These are phyloP conservation scores for Neopestalotiopsis sp. DNA, from an alignment of 2,329 filamentous ascomycete species.

Conservation along the genomic window DNA sequence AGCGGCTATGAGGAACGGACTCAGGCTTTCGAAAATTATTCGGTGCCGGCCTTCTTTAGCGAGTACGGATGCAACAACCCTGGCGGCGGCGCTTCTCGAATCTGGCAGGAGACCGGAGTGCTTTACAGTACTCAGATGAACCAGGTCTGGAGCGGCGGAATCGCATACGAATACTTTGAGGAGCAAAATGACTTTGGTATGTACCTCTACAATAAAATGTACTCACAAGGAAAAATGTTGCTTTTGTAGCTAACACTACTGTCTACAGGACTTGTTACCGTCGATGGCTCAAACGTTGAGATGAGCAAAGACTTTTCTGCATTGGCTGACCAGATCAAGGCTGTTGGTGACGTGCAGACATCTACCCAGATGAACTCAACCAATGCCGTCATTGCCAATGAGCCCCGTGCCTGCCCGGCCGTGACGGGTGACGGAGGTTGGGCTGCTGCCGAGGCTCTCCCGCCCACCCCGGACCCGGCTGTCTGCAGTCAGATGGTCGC, in stretches of 20 bases:
- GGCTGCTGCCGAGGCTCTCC: slow-evolving; percentile 63
- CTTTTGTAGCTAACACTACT: background rate
- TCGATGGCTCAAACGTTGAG: slow-evolving; percentile 47
- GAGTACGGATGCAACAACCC: slow-evolving; percentile 76
- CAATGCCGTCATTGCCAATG: slow-evolving; percentile 66
- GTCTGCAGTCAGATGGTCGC: slow-evolving; percentile 73
- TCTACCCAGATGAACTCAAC: slow-evolving; percentile 55
- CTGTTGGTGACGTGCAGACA: slow-evolving; percentile 55
- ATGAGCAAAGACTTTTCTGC: slow-evolving; percentile 66
- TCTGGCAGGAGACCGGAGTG: slow-evolving; percentile 69
- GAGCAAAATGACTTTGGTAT: slow-evolving; percentile 70
- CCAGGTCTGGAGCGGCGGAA: slow-evolving; percentile 73
- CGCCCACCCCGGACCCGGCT: slow-evolving; percentile 69
- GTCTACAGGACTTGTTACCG: slow-evolving; percentile 47
- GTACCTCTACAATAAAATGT: background rate
- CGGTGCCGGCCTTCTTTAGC: slow-evolving; percentile 77
- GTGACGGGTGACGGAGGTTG: slow-evolving; percentile 53
- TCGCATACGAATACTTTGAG: slow-evolving; percentile 83
- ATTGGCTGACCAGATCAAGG: slow-evolving; percentile 61
- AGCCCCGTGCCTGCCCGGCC: slow-evolving; percentile 63
- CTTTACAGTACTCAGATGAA: slow-evolving; percentile 72
- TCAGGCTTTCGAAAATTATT: slow-evolving; percentile 70
- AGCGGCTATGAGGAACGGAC: slow-evolving; percentile 73
- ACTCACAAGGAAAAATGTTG: too few relatives aligned
- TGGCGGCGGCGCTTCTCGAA: slow-evolving; percentile 53